Conservation (phyloP, 805 yeast species). For the Nakazawaea wyomingensis region DNA sequence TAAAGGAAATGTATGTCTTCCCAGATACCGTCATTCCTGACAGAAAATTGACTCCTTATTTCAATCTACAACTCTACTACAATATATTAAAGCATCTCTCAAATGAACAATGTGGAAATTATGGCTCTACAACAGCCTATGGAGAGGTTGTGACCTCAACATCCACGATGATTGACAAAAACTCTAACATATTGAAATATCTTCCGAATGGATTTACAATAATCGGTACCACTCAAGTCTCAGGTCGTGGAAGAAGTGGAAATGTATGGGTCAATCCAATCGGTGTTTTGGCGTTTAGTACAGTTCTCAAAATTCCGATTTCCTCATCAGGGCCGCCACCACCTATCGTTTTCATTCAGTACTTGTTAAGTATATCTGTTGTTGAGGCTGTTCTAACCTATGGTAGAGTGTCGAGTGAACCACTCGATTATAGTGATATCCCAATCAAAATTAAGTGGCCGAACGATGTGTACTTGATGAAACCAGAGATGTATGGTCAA, state of each 20-base stretch:
- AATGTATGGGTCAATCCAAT: slow-evolving; percentile 93
- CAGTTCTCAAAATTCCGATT: slow-evolving; percentile 54
- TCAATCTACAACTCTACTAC: slow-evolving; percentile 58
- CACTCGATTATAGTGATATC: slow-evolving; percentile 52
- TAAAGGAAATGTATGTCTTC: slow-evolving; percentile 51
- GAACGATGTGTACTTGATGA: slow-evolving; percentile 77
- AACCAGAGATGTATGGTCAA: slow-evolving; percentile 50
- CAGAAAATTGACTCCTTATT: slow-evolving; percentile 59
- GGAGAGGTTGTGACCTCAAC: slow-evolving; percentile 93
- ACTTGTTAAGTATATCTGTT: slow-evolving; percentile 75
- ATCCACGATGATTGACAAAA: slow-evolving; percentile 68
- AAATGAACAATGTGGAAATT: slow-evolving; percentile 22
- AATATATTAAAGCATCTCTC: slow-evolving; percentile 13
- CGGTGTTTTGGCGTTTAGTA: slow-evolving; percentile 84
- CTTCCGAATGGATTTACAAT: slow-evolving; percentile 69
- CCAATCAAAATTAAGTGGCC: slow-evolving; percentile 95
- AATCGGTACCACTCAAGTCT: slow-evolving; percentile 77
- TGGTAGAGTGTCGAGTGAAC: slow-evolving; percentile 25
- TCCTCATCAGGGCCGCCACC: slow-evolving; percentile 38
- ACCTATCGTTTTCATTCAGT: slow-evolving; percentile 80
- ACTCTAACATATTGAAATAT: slow-evolving; percentile 48
- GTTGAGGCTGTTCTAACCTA: slow-evolving; percentile 70
- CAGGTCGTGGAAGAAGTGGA: slow-evolving; percentile 93
- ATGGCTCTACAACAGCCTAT: slow-evolving; percentile 67
- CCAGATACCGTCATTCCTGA: slow-evolving; percentile 41